Base-by-base conservation (phyloP, 352 stramenopile species). In the Pythium dissotocum region DNA sequence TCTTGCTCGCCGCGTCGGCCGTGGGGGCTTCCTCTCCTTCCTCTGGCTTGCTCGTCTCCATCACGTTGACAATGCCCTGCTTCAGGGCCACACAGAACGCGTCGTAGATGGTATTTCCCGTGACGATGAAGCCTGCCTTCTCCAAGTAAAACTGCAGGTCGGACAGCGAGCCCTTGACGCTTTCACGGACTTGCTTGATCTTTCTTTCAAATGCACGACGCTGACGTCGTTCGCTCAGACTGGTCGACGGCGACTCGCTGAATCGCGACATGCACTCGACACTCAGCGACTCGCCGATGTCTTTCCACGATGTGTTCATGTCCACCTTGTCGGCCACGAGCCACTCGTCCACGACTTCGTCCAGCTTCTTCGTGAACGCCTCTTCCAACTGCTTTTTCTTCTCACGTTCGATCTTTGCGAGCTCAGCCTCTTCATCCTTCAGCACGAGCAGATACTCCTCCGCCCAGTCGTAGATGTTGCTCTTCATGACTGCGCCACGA, bases 401-500 rank as follows among this genome's bases (percentile, higher is more conserved):
- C 18, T 74, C 75, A 21, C 85, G 77, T n/a, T 89, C 81, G 7
- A 64, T 71, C 58, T 92, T 87, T 2, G 67, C 67, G 32, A 75
- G 53, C 30, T 80, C 75, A 54, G 77, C 67, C 33, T 89, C 74
- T 58, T 89, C 59, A n/a, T 85, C 75, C 26, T 78, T 78, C 0
- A 79, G 62, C 26, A 76, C 70, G 9, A 76, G 68, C 36, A 91
- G 26, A 16, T 84, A 75, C 14, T 78, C 69, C 52, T 93, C 82
- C 4, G 75, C 72, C 82, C 82, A 90, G 46, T 88, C 71, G 59
- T 88, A 91, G n/a, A 93, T 73, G 32, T 87, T 75, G 48, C 86
- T 70, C 44, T 82, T 78, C 60, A 58, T 42, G 77, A 74, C 12
- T 55, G 73, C 2, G 75, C 70, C 33, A 70, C 70, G 10, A n/a